Evolutionary conservation across 768 basidiomycete species (phyloP).

Genomic region (Termitomyces sp.): DNA sequence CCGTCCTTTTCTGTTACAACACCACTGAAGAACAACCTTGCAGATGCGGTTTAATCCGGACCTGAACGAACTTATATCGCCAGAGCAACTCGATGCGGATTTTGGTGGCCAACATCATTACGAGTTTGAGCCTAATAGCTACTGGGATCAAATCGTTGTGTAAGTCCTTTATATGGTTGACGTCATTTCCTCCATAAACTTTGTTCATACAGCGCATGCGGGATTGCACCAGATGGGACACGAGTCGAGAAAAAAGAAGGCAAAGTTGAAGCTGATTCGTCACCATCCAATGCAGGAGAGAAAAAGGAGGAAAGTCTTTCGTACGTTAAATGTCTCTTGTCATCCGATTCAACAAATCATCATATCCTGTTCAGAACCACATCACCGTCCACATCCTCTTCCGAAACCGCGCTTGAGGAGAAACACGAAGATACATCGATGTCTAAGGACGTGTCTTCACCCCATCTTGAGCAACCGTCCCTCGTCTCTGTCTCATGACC

Average conservation of each 20-base stretch:
- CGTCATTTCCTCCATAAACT: neutral
- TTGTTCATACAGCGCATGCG: constrained; percentile 38
- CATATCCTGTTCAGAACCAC: neutral
- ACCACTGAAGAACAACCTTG: neutral
- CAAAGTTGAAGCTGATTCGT: neutral
- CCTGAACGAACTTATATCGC: constrained; percentile 68
- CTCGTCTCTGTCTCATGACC: neutral
- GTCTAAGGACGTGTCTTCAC: neutral
- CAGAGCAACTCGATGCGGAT: constrained; percentile 72
- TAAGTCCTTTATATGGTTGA: constrained; percentile 26
- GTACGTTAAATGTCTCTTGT: neutral
- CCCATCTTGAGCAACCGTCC: neutral
- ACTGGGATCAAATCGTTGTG: constrained; percentile 78
- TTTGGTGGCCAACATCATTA: constrained; percentile 76
- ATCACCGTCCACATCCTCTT: constrained; percentile 1
- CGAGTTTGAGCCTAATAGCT: constrained; percentile 65
- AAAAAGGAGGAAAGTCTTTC: neutral
- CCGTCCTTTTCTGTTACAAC: neutral
- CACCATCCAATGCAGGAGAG: neutral
- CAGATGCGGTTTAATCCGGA: constrained; percentile 90
- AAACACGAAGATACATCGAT: neutral
- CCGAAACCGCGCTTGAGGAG: constrained; percentile 9
- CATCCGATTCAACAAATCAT: neutral
- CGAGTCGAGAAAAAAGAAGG: constrained; percentile 24
- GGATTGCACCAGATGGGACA: constrained; percentile 51